Percentiles rank a stretch among this genome's conserved stretches.
These are phyloP conservation scores for Thelephora terrestris DNA, from an alignment of 1,284 basidiomycete genomes.

Conservation along the genomic window DNA sequence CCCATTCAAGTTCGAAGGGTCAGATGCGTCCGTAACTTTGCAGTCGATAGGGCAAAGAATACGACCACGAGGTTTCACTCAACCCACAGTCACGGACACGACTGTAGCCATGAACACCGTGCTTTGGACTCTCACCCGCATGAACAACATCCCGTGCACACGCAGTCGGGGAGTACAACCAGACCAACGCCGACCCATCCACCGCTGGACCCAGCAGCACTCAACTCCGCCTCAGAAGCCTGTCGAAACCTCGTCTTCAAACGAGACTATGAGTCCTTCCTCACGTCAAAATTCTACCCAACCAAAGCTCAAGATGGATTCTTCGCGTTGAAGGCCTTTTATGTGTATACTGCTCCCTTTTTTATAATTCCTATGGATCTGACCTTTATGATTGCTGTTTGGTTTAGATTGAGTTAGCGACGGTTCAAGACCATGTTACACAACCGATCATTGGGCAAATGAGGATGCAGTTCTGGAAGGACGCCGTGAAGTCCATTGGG, in stretches of 20 bases:
- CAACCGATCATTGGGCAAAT: constrained; percentile 78
- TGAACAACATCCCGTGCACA: too few relatives aligned
- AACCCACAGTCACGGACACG: too few relatives aligned
- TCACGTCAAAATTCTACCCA: constrained; percentile 74
- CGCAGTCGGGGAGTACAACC: too few relatives aligned
- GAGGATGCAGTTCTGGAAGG: constrained; percentile 90
- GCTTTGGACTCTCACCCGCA: too few relatives aligned
- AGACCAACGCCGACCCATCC: too few relatives aligned
- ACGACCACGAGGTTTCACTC: too few relatives aligned
- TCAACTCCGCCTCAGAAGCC: not conserved
- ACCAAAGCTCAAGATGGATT: constrained; percentile 53
- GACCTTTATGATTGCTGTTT: constrained; percentile 7
- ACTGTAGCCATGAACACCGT: too few relatives aligned
- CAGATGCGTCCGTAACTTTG: too few relatives aligned
- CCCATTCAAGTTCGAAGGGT: too few relatives aligned
- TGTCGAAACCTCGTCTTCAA: constrained; percentile 61
- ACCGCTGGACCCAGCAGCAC: too few relatives aligned
- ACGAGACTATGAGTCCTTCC: constrained; percentile 76
- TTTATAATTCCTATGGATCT: constrained; percentile 9
- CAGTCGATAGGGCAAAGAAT: too few relatives aligned
- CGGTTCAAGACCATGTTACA: constrained; percentile 70
- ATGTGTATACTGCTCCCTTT: constrained; percentile 34
- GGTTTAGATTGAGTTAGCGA: constrained; percentile 72
- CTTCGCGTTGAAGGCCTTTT: constrained; percentile 80
- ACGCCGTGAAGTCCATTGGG: constrained; percentile 65